Conservation (phyloP, 805 yeast species). For the Candida morakotiae region DNA sequence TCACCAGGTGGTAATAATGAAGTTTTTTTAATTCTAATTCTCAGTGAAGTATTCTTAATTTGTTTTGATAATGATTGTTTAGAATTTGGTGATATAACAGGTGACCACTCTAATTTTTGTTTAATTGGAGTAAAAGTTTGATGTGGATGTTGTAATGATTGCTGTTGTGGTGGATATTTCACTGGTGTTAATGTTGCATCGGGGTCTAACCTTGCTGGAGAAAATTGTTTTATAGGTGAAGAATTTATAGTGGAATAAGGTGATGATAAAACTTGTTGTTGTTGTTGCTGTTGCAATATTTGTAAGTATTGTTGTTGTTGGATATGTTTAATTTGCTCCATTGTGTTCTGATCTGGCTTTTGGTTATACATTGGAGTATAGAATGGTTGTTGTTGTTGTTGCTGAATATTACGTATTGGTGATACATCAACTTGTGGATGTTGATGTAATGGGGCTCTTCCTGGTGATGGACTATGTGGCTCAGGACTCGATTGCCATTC, state of each 20-base stretch:
- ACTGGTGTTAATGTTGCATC: slow-evolving; percentile 39
- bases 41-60: slow-evolving; percentile 45
- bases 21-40: slow-evolving; percentile 47
- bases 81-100: slow-evolving; percentile 37
- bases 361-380: slow-evolving; percentile 22
- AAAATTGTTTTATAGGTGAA: slow-evolving; percentile 21
- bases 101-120: slow-evolving; percentile 36
- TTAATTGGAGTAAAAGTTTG: slow-evolving; percentile 16
- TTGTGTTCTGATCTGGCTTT: not conserved
- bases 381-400: slow-evolving; percentile 19
- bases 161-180: slow-evolving; percentile 17
- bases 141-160: too few species aligned
- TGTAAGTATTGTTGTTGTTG: slow-evolving; percentile 8
- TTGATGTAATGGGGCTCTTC: slow-evolving; percentile 4
- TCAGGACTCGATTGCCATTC: slow-evolving; percentile 38
- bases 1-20: slow-evolving; percentile 87
- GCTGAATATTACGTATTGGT: slow-evolving; percentile 21
- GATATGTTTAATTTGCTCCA: slow-evolving; percentile 2
- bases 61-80: slow-evolving; percentile 31
- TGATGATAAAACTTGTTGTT: slow-evolving; percentile 1
- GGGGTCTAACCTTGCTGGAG: slow-evolving; percentile 32
- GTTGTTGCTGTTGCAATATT: slow-evolving; percentile 1
- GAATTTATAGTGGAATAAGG: slow-evolving; percentile 19
- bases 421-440: slow-evolving; percentile 13
- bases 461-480: slow-evolving; percentile 33